Evolutionary conservation across 306 rosid species (phyloP).

Genomic region (Sindora glabra): DNA sequence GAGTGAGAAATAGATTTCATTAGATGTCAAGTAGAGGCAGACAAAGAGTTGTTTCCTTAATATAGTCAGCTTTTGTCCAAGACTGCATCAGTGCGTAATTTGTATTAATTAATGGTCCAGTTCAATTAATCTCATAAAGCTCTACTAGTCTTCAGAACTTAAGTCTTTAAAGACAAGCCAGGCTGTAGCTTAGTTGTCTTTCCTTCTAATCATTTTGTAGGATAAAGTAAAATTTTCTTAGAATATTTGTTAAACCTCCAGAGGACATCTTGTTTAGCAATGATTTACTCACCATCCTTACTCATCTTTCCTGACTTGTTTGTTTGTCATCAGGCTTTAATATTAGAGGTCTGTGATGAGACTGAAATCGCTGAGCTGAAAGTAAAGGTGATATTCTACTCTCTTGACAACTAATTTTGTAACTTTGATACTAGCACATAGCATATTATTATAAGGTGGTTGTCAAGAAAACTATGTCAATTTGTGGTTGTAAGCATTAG

Average conservation of each 20-base stretch:
- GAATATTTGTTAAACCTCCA: background rate
- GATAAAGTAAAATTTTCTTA: background rate
- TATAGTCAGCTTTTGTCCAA: background rate
- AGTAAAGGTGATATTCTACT: constrained; percentile 53
- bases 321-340: constrained; percentile 46
- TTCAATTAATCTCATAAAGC: background rate
- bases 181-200: too few species aligned
- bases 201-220: background rate
- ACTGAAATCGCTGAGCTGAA: constrained; percentile 74
- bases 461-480: background rate
- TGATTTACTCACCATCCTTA: background rate
- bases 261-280: background rate
- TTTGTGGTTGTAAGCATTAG: background rate
- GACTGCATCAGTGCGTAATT: background rate
- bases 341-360: constrained; percentile 79
- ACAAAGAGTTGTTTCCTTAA: background rate
- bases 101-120: background rate
- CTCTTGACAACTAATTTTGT: background rate
- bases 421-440: background rate
- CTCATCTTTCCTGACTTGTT: constrained; percentile 12
- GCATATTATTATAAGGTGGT: background rate
- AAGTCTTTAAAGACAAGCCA: too few species aligned
- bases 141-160: background rate
- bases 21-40: background rate
- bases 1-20: background rate